Conservation (phyloP, 352 stramenopile genomes). For the Globisporangium barbulae region DNA sequence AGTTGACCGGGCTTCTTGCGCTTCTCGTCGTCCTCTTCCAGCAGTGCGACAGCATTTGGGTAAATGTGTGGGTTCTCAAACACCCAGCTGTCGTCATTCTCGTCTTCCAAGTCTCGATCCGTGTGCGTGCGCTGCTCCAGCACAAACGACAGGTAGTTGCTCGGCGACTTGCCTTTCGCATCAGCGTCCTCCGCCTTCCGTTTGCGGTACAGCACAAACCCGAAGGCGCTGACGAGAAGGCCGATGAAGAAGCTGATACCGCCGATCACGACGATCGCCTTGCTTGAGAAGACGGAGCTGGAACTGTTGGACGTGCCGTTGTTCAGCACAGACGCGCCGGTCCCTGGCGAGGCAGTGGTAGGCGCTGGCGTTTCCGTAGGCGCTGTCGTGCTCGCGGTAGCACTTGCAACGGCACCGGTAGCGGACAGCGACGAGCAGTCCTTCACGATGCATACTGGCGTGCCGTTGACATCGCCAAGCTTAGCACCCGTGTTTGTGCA, state of each 20-base stretch:
- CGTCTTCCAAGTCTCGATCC: constrained; percentile 33
- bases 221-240: constrained; percentile 33
- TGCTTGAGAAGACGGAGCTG: constrained; percentile 31
- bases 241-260: constrained; percentile 46
- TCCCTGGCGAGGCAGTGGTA: neutral
- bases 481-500: neutral
- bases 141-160: constrained; percentile 28
- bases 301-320: constrained; percentile 8
- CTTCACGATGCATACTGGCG: constrained; percentile 9
- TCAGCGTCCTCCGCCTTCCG: constrained; percentile 21
- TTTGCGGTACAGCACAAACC: constrained; percentile 34
- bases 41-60: constrained; percentile 47
- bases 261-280: constrained; percentile 48
- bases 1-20: constrained; percentile 48
- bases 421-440: constrained; percentile 4
- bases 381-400: neutral
- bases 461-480: constrained; percentile 7
- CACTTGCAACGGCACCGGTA: neutral
- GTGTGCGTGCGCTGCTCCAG: constrained; percentile 25
- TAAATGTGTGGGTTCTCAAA: constrained; percentile 38
- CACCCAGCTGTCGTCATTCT: constrained; percentile 44
- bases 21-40: constrained; percentile 52
- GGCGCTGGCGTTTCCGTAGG: neutral
- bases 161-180: constrained; percentile 21
- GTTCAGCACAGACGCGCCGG: neutral